Base-by-base conservation (phyloP, 2,329 filamentous ascomycete species). In the Xylaria sp. region DNA sequence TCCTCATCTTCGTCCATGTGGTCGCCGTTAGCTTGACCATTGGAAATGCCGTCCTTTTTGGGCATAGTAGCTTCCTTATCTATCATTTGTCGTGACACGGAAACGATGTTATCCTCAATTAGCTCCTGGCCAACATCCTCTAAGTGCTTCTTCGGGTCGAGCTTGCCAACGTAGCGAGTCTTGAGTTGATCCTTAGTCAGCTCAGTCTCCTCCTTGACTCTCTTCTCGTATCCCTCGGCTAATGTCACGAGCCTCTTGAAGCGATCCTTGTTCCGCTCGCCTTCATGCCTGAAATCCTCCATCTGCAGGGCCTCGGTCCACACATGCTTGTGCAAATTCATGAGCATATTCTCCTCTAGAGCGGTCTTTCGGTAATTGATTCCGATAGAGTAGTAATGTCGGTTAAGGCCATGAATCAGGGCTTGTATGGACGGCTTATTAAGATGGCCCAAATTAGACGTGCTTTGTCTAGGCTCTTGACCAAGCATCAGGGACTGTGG, bases 371-470 rank as follows among this genome's bases (percentile, higher is more conserved):
- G 88, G 83, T 99, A 99, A 83, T 97, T 94, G 84, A 99, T 98
- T 68, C 89, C 95, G 79, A 99, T 99, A 76, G 93, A 97, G 87
- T 99, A 99, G 87, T 99, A 99, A 85, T 99, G 96, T 77, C 96
- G 88, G 85, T 99, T 99, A 53, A 99, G 88, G 67, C 96, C 96
- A 82, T 99, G 96, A 73, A 99, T 99, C 66, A 99, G 90, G 42
- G 97, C 95, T 84, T 99, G 97, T 73, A 99, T 99, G n/a, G 94
- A 97, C 31, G 96, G 97, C 84, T 99, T 99, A 86, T 99, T 98
- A 74, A 99, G 88, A 80, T 99, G 96, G 31, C 97, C 96, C 78
- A 99, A 83, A 84, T 99, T 99, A 74, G 94, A 97, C 46, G 96
- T 99, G 77, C 94, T 98, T 82, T 99, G 96, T 66, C 96, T 92